Evolutionary conservation across 208 protist genomes (phyloP), one percentile per base, ranked within the genome.

Genomic region (Crithidia bombi): DNA sequence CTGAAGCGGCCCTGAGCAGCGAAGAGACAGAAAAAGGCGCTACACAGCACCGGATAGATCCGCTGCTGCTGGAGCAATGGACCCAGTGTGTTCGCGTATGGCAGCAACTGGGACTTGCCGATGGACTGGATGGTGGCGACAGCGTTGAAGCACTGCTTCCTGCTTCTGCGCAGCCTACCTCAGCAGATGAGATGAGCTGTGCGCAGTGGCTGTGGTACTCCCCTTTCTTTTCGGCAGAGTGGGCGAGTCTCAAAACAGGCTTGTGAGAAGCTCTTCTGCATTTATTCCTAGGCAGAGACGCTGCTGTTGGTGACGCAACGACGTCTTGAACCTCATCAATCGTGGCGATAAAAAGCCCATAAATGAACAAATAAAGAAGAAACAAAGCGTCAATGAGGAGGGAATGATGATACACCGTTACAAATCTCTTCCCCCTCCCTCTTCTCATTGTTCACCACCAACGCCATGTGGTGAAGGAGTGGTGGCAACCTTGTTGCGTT

Each of bases 131-230:
- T 25, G 56, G 17, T 38, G 47, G 32, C 38, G 23, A 28, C 25
- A 47, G 41, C 25, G 0, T 39, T 0, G 44, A 3, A 11, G 15
- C 63, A 26, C 21, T 46, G 51, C 21, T 57, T 12, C 23, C 32
- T 7, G 3, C 39, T n/a, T 46, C 32, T 15, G 7, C 4, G 10
- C 43, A 6, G 30, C 50, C 10, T 9, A n/a, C 9, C 26, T 65
- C 70, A 11, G 70, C 54, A 11, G 70, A 72, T 36, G 67, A 72
- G 25, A 47, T 75, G 21, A 78, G 64, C 11, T 76, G 71, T 28
- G 75, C 64, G 30, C 58, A 86, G 62, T 81, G 81, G 64, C 47
- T 90, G 52, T 90, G 85, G 85, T 75, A 74, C 58, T 88, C 82
- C 6, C 78, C 80, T 12, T 75, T 82, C 72, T 89, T 84, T 35